A percentile compares a stretch with the other conserved stretches of the same genome.
Conservation (phyloP, 345 rosid genomes). For the Moricandia moricandioides region DNA sequence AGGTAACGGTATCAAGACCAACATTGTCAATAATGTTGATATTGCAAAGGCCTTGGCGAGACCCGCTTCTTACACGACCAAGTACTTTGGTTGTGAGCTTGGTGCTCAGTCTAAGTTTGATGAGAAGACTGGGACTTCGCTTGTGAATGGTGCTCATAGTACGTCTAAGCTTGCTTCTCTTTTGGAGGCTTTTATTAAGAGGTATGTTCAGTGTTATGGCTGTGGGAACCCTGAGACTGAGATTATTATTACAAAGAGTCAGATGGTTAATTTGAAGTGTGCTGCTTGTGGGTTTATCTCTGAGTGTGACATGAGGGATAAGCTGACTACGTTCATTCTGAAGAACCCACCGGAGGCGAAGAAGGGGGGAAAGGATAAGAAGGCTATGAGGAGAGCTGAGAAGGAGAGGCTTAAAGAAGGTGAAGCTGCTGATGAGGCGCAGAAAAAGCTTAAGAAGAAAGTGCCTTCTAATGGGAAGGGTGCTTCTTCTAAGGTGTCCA, state of each 20-base stretch:
- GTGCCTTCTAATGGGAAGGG: slow-evolving; percentile 39
- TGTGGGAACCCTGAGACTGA: slow-evolving; percentile 94
- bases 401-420: slow-evolving; percentile 90
- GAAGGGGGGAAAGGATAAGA: slow-evolving; percentile 65
- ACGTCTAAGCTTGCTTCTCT: slow-evolving; percentile 73
- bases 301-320: slow-evolving; percentile 87
- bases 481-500: slow-evolving; percentile 43
- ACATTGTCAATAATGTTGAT: slow-evolving; percentile 85
- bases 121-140: slow-evolving; percentile 75
- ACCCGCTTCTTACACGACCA: slow-evolving; percentile 78
- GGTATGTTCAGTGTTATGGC: slow-evolving; percentile 90
- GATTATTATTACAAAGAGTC: slow-evolving; percentile 60
- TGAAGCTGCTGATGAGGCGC: slow-evolving; percentile 81
- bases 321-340: slow-evolving; percentile 63
- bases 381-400: slow-evolving; percentile 88
- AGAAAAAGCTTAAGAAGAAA: slow-evolving; percentile 65
- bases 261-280: slow-evolving; percentile 71
- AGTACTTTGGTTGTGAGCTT: slow-evolving; percentile 89
- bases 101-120: slow-evolving; percentile 94
- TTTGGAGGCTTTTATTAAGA: slow-evolving; percentile 80
- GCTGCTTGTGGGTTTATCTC: slow-evolving; percentile 86
- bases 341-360: slow-evolving; percentile 77
- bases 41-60: slow-evolving; percentile 88
- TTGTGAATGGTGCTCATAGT: slow-evolving; percentile 84
- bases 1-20: slow-evolving; percentile 94